Conservation (phyloP, 1,284 basidiomycete genomes). For the Leccinum colubrinum region DNA sequence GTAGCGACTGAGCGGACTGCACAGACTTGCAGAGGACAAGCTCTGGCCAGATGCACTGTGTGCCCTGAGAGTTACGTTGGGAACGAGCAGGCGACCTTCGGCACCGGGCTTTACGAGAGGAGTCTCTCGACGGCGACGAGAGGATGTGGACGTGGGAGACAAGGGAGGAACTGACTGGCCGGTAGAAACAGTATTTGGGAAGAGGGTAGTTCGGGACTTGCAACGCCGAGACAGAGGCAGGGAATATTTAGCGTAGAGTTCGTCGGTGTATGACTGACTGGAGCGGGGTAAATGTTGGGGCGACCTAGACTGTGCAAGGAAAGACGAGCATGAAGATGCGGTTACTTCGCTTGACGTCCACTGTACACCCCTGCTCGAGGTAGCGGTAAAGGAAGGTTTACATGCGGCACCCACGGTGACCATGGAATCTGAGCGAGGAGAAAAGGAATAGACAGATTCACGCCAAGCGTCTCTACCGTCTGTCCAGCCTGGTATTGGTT, state of each 20-base stretch:
- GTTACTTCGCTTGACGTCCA: constrained; percentile 41
- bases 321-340: constrained; percentile 27
- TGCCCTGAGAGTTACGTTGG: constrained; percentile 57
- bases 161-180: constrained; percentile 31
- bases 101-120: constrained; percentile 53
- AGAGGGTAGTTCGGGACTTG: constrained; percentile 46
- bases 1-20: constrained; percentile 30
- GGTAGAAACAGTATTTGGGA: constrained; percentile 33
- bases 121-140: constrained; percentile 44
- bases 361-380: constrained; percentile 50
- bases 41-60: constrained; percentile 40
- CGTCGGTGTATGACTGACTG: constrained; percentile 39
- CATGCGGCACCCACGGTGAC: constrained; percentile 18
- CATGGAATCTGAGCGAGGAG: constrained; percentile 33
- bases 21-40: constrained; percentile 35
- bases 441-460: constrained; percentile 50
- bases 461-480: constrained; percentile 67
- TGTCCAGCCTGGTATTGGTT: constrained; percentile 63
- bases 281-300: constrained; percentile 19
- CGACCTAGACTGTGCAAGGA: constrained; percentile 14
- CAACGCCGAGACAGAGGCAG: constrained; percentile 50
- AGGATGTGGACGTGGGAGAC: constrained; percentile 29
- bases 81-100: constrained; percentile 65
- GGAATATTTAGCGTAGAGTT: constrained; percentile 54
- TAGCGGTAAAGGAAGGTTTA: constrained; percentile 46